Conservation (phyloP, 768 basidiomycete species). For the Russula ochroleuca region DNA sequence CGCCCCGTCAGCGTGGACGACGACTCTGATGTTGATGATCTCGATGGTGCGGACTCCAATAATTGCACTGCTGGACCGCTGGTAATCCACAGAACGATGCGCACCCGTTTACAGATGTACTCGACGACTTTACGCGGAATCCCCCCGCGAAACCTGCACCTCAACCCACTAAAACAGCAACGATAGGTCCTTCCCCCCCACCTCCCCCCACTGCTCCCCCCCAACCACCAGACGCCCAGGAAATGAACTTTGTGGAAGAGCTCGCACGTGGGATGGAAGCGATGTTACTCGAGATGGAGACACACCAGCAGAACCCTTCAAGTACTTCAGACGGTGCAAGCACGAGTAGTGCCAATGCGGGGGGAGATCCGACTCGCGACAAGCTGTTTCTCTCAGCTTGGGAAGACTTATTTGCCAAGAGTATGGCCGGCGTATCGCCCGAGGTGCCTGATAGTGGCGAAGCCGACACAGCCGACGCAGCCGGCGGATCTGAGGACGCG, state of each 20-base stretch:
- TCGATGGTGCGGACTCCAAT: slow-evolving; percentile 45
- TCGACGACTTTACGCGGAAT: slow-evolving; percentile 42
- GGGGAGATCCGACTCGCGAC: slow-evolving; percentile 36
- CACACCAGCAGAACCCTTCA: slow-evolving; percentile 29
- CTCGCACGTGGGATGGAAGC: slow-evolving; percentile 45
- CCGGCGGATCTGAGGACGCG: slow-evolving; percentile 33
- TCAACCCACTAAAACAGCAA: slow-evolving; percentile 25
- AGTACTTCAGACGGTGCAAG: slow-evolving; percentile 12
- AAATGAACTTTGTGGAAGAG: slow-evolving; percentile 38
- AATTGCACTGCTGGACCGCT: slow-evolving; percentile 2
- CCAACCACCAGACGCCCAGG: slow-evolving; percentile 23
- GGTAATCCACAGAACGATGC: slow-evolving; percentile 4
- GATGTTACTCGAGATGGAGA: slow-evolving; percentile 40
- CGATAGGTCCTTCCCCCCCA: slow-evolving; percentile 25
- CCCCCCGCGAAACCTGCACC: slow-evolving; percentile 26
- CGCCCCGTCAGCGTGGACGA: slow-evolving; percentile 20
- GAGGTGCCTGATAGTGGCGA: slow-evolving; percentile 22
- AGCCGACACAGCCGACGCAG: too few relatives aligned
- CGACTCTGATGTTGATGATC: slow-evolving; percentile 65
- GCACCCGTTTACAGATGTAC: slow-evolving; percentile 39
- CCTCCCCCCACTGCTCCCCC: slow-evolving; percentile 27
- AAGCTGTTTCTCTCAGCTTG: slow-evolving; percentile 50
- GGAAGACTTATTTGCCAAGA: slow-evolving; percentile 68
- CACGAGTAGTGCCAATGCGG: slow-evolving; percentile 25
- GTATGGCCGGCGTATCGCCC: slow-evolving; percentile 42